Conservation (phyloP, 1,284 basidiomycete genomes). For the Phenoliferia sp. region DNA sequence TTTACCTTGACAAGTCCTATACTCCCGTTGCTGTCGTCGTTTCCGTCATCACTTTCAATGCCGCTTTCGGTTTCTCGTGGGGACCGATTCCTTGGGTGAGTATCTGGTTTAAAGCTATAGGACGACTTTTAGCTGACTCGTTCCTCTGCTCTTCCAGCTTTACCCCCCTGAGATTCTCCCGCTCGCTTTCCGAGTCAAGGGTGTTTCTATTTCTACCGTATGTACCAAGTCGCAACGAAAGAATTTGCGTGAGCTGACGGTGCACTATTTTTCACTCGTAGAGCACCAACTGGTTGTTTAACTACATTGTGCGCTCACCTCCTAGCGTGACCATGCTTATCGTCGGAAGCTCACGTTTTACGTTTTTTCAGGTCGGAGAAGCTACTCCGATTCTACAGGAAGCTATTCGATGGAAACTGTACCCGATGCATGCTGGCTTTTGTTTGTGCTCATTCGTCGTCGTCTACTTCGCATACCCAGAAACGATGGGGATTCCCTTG, state of each 20-base stretch:
- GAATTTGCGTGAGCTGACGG: constrained; percentile 45
- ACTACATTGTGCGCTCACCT: constrained; percentile 52
- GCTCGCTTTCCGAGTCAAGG: constrained; percentile 81
- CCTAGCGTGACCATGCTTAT: background rate
- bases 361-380: constrained; percentile 61
- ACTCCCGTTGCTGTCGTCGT: constrained; percentile 78
- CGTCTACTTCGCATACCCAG: constrained; percentile 57
- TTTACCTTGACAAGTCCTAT: constrained; percentile 69
- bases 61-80: constrained; percentile 79
- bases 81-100: constrained; percentile 66
- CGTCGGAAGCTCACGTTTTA: constrained; percentile 11
- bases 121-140: constrained; percentile 35
- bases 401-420: constrained; percentile 83
- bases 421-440: constrained; percentile 79
- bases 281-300: constrained; percentile 60
- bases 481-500: constrained; percentile 49
- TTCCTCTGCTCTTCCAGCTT: constrained; percentile 64
- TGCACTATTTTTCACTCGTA: constrained; percentile 16
- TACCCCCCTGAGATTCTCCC: constrained; percentile 72
- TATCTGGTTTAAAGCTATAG: background rate
- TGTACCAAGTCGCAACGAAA: constrained; percentile 47
- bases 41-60: constrained; percentile 91
- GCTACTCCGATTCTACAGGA: constrained; percentile 85
- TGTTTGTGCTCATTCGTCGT: constrained; percentile 22
- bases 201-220: constrained; percentile 85